Conservation (phyloP, 805 yeast species). For the Phaffomyces antillensis region DNA sequence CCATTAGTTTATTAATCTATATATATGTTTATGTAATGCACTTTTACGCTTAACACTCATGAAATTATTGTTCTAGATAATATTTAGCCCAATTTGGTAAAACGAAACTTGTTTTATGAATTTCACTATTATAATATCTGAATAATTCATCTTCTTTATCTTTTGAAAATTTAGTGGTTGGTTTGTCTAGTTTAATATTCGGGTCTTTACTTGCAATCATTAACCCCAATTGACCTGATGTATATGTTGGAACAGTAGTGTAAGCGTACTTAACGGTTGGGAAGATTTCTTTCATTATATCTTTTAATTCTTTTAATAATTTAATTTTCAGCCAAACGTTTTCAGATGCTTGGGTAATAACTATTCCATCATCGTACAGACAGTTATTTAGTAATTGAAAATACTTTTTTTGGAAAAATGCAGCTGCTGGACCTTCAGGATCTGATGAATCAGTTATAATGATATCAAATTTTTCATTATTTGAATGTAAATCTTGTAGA, state of each 20-base stretch:
- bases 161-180: conserved; percentile 39
- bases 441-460: conserved; percentile 90
- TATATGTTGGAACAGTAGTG: conserved; percentile 81
- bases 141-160: conserved; percentile 43
- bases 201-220: conserved; percentile 61
- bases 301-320: conserved; percentile 40
- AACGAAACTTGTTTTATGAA: conserved; percentile 69
- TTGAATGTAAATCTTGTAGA: conserved; percentile 35
- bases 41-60: no score
- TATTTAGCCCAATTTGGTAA: conserved; percentile 73
- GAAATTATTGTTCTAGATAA: conserved; percentile 12
- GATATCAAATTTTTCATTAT: conserved; percentile 55
- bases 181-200: conserved; percentile 37
- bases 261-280: conserved; percentile 59
- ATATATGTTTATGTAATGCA: no score
- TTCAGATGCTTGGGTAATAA: conserved; percentile 74
- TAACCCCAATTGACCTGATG: conserved; percentile 82
- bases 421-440: conserved; percentile 94
- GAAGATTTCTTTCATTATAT: conserved; percentile 49
- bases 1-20: no score
- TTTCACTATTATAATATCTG: conserved; percentile 56
- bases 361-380: conserved; percentile 54
- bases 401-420: conserved; percentile 73
- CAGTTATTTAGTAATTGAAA: conserved; percentile 62
- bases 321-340: conserved; percentile 67